Evolutionary conservation across 2,329 filamentous ascomycete species (phyloP), one percentile per base, ranked within the genome.

Genomic region (Akanthomyces uredinophilus): DNA sequence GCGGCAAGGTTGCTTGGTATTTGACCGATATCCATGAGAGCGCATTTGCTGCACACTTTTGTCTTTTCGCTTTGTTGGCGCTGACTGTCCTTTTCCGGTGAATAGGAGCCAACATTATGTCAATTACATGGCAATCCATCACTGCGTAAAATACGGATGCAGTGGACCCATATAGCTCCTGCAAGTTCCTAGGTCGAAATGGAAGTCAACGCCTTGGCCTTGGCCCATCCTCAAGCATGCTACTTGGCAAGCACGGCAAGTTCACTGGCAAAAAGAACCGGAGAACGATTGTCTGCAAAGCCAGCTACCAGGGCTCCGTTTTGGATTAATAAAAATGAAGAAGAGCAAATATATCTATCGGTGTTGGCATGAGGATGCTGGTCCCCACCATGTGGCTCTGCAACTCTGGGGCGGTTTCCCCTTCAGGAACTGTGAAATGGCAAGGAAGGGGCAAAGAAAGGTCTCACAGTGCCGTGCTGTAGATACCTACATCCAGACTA

Each of bases 381-480:
- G 55, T 24, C 16, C 13, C 44, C 43, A 35, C 44, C 14, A 13
- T 39, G 29, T 47, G 43, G 43, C 29, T 35, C 32, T 35, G 32
- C 32, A 5, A 35, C 32, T 35, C 41, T 57, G 18, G 43, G 54
- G 27, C 43, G 14, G 49, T 49, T 58, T 47, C 54, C 54, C 43
- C 54, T 58, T 49, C 14, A 37, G 20, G 44, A 58, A 35, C 32
- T 27, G 16, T 35, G 32, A 58, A 32, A 58, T 58, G 55, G 43
- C n/a, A 20, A 41, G 39, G 41, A n/a, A 57, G 41, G 43, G 41
- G 29, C 39, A 24, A 7, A 29, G 24, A 56, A 32, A 46, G 53
- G 53, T 58, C 55, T 58, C 55, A 58, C 47, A 27, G 27, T 58
- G 55, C 44, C 43, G 54, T 57, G 32, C 18, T 54, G n/a, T 20